Evolutionary conservation across 106 monocot genomes (phyloP), one percentile per base, ranked within the genome.

Genomic region (Narthecium ossifragum): DNA sequence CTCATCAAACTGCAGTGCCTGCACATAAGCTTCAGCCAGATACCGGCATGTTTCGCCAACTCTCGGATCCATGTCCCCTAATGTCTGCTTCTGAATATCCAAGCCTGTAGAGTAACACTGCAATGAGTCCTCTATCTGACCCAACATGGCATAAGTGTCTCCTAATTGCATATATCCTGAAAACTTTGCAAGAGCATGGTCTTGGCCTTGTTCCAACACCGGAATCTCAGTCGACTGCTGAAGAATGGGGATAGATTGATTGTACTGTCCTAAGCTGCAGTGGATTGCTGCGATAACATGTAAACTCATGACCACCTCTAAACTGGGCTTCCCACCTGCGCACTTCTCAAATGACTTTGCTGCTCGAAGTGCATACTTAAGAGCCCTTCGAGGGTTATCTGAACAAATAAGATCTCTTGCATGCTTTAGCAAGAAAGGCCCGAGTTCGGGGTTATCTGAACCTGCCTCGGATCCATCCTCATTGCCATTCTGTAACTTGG

Each of bases 361-460:
- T 4, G 88, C 82, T 23, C 83, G 65, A 5, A 67, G 57, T 2
- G 83, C 88, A 46, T 83, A 76, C 39, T 83, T 76, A 53, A 88
- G 60, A 59, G 88, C 88, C 48, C 88, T 72, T 17, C 61, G 46
- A 15, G 76, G 74, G 26, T 88, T 83, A 22, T 80, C 83, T 1
- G 80, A 83, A 27, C 81, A 70, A 53, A 91, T 82, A 75, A 98
- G 77, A 34, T 87, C 87, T 31, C 84, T 73, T 5, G 96, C 86
- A 58, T 91, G 96, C 66, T 98, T 98, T 23, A 98, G 76, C 55
- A 79, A 74, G 34, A 81, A 98, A 17, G 78, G 76, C 0, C 90
- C 96, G 25, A 83, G 60, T 40, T 94, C 86, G 24, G 83, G 85
- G 50, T 86, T 80, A 13, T 85, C 85, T 21, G 70, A 34, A 10